A percentile compares a stretch with the other conserved stretches of the same genome.
These are phyloP conservation scores for Aspergillus sergii DNA, from an alignment of 2,329 filamentous ascomycete species.

Conservation along the genomic window DNA sequence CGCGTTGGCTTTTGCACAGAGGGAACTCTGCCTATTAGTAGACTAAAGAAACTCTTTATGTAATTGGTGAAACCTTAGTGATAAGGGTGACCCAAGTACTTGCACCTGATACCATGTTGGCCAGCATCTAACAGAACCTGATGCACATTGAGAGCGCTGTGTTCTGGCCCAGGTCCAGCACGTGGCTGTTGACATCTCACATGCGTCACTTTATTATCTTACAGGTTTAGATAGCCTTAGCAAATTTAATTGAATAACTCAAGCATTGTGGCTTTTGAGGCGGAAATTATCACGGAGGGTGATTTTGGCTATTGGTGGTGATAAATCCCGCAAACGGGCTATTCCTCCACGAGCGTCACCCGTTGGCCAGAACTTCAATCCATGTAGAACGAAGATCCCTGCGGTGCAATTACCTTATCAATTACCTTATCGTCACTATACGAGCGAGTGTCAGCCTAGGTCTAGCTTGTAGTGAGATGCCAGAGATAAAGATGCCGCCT, in stretches of 20 bases:
- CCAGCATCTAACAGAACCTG: neutral
- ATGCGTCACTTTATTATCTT: neutral
- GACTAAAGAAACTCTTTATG: neutral
- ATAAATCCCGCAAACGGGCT: slow-evolving; percentile 15
- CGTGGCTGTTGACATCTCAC: neutral
- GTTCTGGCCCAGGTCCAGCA: neutral
- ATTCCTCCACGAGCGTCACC: neutral
- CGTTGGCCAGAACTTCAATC: slow-evolving; percentile 5
- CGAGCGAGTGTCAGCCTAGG: neutral
- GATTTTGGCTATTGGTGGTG: slow-evolving; percentile 10
- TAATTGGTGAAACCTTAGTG: neutral
- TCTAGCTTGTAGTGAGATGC: neutral
- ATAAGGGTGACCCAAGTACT: neutral
- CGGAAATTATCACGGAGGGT: neutral
- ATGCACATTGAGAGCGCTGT: neutral
- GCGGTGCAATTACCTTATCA: neutral
- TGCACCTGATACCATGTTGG: neutral
- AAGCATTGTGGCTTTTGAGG: neutral
- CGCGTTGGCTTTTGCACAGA: neutral
- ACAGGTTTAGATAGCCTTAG: slow-evolving; percentile 9
- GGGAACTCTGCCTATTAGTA: neutral
- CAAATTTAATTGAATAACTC: slow-evolving; percentile 10
- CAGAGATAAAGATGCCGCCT: slow-evolving; percentile 5
- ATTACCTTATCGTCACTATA: slow-evolving; percentile 1
- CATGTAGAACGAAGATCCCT: neutral